phyloP scores from a whole-genome alignment of 2,329 filamentous ascomycete genomes.

The Apiospora aurea region DNA sequence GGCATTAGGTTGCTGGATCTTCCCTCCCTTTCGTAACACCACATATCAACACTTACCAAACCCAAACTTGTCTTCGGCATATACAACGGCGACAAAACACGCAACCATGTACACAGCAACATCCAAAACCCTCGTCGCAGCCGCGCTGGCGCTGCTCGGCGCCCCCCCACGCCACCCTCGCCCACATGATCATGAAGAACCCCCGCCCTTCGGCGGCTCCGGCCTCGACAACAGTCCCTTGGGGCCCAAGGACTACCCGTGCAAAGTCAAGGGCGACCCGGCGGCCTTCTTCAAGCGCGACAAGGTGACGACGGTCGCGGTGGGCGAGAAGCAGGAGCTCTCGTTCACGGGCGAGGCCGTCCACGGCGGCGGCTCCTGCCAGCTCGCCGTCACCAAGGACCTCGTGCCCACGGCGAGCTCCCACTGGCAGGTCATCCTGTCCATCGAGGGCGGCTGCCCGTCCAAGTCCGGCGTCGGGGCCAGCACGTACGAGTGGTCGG shows the following conservation, averaged over 20 bases:
- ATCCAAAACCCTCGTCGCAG: background rate
- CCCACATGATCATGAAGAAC: slow-evolving; percentile 69
- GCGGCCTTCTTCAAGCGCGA: slow-evolving; percentile 38
- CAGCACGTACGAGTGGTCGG: slow-evolving; percentile 61
- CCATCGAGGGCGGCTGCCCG: slow-evolving; percentile 73
- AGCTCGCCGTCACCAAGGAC: slow-evolving; percentile 74
- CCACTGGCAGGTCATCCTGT: slow-evolving; percentile 75
- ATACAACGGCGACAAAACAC: background rate
- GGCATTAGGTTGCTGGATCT: background rate
- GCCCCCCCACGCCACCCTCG: slow-evolving; percentile 45
- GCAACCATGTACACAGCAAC: background rate
- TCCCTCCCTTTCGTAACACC: background rate
- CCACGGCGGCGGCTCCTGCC: slow-evolving; percentile 78
- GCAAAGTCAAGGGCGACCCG: slow-evolving; percentile 57
- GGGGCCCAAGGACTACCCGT: slow-evolving; percentile 66
- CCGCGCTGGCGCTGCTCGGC: slow-evolving; percentile 18
- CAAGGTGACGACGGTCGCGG: slow-evolving; percentile 49
- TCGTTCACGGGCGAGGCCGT: slow-evolving; percentile 66
- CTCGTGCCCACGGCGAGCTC: slow-evolving; percentile 44
- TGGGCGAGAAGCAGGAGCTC: slow-evolving; percentile 54
- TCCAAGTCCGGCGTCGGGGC: slow-evolving; percentile 49
- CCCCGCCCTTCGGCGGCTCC: slow-evolving; percentile 60
- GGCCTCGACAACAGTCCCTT: slow-evolving; percentile 64
- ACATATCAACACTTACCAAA: background rate
- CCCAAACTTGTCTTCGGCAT: background rate